phyloP scores from a whole-genome alignment of 2,329 filamentous ascomycete genomes.

The Cladosporium sp. region DNA sequence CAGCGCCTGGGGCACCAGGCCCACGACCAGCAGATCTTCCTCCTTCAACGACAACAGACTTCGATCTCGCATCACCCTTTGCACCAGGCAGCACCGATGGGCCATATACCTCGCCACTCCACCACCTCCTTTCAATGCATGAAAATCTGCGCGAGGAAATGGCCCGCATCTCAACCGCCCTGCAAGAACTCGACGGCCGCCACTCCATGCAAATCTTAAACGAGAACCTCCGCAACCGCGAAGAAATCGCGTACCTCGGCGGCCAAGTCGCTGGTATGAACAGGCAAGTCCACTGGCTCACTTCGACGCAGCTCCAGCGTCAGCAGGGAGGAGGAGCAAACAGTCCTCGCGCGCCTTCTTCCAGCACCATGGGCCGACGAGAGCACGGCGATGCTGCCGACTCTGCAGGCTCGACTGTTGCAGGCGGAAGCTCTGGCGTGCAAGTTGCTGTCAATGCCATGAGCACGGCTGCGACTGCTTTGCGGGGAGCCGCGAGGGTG shows the following conservation, averaged over 20 bases:
- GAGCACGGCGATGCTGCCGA: neutral
- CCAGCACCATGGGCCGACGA: neutral
- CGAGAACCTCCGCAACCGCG: conserved; percentile 57
- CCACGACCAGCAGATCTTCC: conserved; percentile 21
- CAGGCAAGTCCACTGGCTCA: conserved; percentile 61
- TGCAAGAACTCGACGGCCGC: conserved; percentile 57
- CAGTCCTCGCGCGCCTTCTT: neutral
- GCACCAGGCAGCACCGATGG: conserved; percentile 23
- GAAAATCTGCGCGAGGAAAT: conserved; percentile 59
- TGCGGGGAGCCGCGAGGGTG: conserved; percentile 27
- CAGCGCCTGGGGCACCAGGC: conserved; percentile 17
- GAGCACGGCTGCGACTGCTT: conserved; percentile 20
- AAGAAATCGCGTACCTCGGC: conserved; percentile 59
- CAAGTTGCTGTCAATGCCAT: conserved; percentile 25
- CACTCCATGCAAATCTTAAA: conserved; percentile 61
- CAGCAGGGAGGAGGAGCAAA: conserved; percentile 16
- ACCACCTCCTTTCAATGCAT: conserved; percentile 58
- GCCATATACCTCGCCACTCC: conserved; percentile 46
- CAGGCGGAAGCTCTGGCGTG: conserved; percentile 19
- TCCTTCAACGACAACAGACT: conserved; percentile 23
- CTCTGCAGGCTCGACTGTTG: neutral
- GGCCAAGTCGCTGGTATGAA: conserved; percentile 56
- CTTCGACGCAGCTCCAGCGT: conserved; percentile 52
- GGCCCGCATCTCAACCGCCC: conserved; percentile 48
- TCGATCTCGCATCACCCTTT: conserved; percentile 25